Evolutionary conservation across 345 rosid species (phyloP).

Genomic region (Salix exigua): DNA sequence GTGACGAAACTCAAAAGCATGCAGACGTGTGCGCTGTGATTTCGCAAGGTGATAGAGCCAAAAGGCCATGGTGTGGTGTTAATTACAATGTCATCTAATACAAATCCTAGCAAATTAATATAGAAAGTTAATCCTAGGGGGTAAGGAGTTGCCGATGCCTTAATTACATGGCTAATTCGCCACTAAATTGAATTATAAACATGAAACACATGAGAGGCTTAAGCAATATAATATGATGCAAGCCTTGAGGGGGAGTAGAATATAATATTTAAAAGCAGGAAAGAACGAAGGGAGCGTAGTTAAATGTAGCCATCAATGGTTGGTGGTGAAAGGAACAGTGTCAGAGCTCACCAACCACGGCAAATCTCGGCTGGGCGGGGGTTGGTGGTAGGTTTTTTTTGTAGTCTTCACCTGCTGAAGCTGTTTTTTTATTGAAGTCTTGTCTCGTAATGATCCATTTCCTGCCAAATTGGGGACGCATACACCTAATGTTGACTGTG

Average conservation of each 20-base stretch:
- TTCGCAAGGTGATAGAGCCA: neutral
- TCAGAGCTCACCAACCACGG: conserved; percentile 1
- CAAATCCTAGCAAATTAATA: neutral
- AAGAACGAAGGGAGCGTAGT: neutral
- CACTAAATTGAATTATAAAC: neutral
- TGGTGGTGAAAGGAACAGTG: conserved; percentile 19
- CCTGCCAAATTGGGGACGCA: neutral
- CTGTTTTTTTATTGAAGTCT: neutral
- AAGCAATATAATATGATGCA: neutral
- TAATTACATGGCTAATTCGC: neutral
- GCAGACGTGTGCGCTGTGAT: neutral
- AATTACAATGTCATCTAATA: neutral
- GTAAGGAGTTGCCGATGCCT: neutral
- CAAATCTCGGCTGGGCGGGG: neutral
- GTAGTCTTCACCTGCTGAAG: neutral
- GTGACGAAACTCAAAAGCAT: neutral
- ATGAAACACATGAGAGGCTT: neutral
- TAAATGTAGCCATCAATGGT: conserved; percentile 28
- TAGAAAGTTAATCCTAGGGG: neutral
- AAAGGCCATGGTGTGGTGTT: neutral
- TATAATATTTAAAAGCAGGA: neutral
- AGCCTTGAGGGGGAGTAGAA: neutral
- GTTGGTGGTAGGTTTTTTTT: conserved; percentile 11
- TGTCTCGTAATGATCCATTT: neutral
- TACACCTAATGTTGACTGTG: neutral